Evolutionary conservation across 2,329 filamentous ascomycete genomes (phyloP).

Genomic region (Raffaelea ambrosiae): DNA sequence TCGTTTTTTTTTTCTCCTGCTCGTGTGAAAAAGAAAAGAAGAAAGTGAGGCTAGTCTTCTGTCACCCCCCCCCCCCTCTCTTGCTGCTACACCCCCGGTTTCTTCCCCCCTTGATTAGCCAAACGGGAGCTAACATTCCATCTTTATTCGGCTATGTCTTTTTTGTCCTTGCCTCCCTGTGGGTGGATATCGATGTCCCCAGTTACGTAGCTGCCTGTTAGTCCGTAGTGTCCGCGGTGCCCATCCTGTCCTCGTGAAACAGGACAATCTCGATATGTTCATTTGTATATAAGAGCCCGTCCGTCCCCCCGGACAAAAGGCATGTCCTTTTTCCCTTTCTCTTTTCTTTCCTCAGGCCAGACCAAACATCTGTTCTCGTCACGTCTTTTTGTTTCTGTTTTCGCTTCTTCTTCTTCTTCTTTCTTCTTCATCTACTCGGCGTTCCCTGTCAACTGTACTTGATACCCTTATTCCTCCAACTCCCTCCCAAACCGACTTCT

Average conservation of each 20-base stretch:
- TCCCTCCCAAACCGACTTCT: neutral
- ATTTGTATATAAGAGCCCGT: neutral
- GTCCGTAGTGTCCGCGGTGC: no score
- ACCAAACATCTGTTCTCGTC: neutral
- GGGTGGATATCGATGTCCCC: no score
- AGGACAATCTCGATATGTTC: no score
- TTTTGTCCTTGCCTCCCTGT: neutral
- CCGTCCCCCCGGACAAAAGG: neutral
- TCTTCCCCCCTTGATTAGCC: slow-evolving; percentile 3
- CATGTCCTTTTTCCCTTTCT: neutral
- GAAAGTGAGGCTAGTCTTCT: neutral
- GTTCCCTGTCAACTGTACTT: no score
- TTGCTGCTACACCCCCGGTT: neutral
- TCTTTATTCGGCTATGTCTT: neutral
- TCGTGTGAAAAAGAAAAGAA: no score
- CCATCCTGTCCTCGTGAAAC: no score
- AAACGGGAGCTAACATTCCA: slow-evolving; percentile 4
- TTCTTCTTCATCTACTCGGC: neutral
- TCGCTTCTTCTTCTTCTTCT: neutral
- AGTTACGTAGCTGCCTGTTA: no score
- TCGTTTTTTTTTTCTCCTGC: no score
- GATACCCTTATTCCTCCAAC: neutral
- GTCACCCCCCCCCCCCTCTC: neutral
- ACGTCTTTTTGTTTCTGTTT: no score
- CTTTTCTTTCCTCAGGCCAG: neutral